These are phyloP conservation scores for Luffa aegyptiaca DNA, from an alignment of 306 rosid genomes.

Conservation along the genomic window DNA sequence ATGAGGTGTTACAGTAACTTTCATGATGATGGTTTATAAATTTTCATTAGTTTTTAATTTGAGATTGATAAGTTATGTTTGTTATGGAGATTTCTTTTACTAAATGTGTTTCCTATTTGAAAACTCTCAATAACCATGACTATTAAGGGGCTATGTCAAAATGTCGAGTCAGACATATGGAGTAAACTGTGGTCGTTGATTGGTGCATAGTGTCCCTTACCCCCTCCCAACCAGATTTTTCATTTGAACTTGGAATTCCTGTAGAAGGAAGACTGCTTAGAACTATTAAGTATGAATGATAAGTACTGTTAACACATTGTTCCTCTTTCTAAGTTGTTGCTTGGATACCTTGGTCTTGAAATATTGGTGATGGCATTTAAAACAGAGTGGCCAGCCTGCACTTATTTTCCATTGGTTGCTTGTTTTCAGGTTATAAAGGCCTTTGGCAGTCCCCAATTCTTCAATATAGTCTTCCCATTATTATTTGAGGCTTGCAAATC, in stretches of 20 bases:
- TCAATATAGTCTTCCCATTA: constrained; percentile 53
- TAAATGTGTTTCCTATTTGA: neutral
- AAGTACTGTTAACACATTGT: neutral
- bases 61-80: neutral
- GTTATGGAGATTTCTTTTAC: neutral
- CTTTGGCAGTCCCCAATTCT: constrained; percentile 75
- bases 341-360: neutral
- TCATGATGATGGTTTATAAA: neutral
- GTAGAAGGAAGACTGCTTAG: no score
- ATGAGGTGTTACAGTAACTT: neutral
- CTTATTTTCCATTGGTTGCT: constrained; percentile 11
- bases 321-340: neutral
- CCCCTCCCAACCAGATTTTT: no score
- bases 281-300: neutral
- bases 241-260: no score
- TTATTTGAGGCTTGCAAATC: constrained; percentile 50
- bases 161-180: neutral
- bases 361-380: neutral
- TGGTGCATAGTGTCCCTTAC: no score
- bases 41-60: neutral
- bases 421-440: constrained; percentile 73
- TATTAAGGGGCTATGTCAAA: neutral
- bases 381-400: constrained; percentile 9
- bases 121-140: neutral
- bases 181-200: no score